Percentiles rank a stretch among this genome's conserved stretches.
Evolutionary conservation across 768 basidiomycete species (phyloP).

Genomic region (Pleurotus pulmonarius): DNA sequence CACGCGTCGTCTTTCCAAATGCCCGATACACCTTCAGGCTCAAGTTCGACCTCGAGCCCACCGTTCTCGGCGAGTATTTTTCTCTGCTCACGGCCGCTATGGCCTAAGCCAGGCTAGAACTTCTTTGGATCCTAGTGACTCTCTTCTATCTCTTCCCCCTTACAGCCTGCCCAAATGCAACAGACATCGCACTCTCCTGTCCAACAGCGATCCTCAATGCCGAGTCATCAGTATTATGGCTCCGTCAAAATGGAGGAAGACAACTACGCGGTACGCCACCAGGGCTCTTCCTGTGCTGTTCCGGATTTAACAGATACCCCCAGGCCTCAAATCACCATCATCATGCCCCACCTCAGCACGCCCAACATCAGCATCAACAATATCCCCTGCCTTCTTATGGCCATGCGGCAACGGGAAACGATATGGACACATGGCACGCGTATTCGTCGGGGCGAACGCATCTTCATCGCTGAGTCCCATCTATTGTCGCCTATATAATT

Average conservation of each 20-base stretch:
- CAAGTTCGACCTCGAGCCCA: slow-evolving; percentile 70
- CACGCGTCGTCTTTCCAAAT: slow-evolving; percentile 59
- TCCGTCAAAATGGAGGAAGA: slow-evolving; percentile 71
- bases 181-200: slow-evolving; percentile 46
- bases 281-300: neutral
- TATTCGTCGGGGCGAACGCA: slow-evolving; percentile 66
- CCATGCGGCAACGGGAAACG: slow-evolving; percentile 36
- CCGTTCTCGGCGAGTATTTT: slow-evolving; percentile 85
- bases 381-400: slow-evolving; percentile 48
- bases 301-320: neutral
- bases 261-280: slow-evolving; percentile 43
- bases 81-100: slow-evolving; percentile 29
- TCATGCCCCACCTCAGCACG: slow-evolving; percentile 28
- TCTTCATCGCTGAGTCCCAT: slow-evolving; percentile 47
- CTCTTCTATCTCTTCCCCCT: slow-evolving; percentile 32
- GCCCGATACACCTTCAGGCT: slow-evolving; percentile 69
- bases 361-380: slow-evolving; percentile 33
- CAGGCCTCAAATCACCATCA: slow-evolving; percentile 32
- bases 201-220: slow-evolving; percentile 41
- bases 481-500: slow-evolving; percentile 7
- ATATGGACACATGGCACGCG: slow-evolving; percentile 59
- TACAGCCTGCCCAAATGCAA: slow-evolving; percentile 70
- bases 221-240: slow-evolving; percentile 41
- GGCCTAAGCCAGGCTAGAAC: slow-evolving; percentile 25
- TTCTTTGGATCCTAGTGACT: slow-evolving; percentile 58